Evolutionary conservation across 768 basidiomycete species (phyloP).

Genomic region (Lentinula sp.): DNA sequence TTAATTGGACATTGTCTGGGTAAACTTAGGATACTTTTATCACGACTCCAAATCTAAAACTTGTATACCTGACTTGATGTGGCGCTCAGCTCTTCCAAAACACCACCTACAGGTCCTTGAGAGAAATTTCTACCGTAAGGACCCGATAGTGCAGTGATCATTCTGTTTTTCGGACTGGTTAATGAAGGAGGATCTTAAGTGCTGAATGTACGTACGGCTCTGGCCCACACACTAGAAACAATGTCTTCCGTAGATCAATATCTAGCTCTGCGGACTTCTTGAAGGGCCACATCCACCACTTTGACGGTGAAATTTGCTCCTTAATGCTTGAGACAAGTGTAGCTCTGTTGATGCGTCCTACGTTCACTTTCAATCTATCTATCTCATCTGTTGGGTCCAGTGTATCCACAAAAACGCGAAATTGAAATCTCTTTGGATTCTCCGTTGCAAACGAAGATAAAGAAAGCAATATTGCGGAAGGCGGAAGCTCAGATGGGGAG

Average conservation of each 20-base stretch:
- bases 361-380: conserved; percentile 21
- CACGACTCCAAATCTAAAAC: conserved; percentile 27
- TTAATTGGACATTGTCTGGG: conserved; percentile 63
- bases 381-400: conserved; percentile 8
- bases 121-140: conserved; percentile 72
- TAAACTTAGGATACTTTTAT: background rate
- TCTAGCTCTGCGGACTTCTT: conserved; percentile 12
- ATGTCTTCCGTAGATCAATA: conserved; percentile 26
- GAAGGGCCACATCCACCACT: conserved; percentile 33
- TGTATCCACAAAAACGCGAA: conserved; percentile 62
- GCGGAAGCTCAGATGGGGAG: conserved; percentile 60
- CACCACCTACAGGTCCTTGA: conserved; percentile 66
- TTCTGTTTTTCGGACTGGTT: conserved; percentile 34
- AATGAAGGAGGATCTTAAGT: background rate
- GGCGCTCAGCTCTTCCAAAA: conserved; percentile 59
- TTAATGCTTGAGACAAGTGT: conserved; percentile 39
- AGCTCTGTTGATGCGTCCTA: conserved; percentile 50
- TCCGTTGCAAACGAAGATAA: conserved; percentile 40
- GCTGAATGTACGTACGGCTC: conserved; percentile 49
- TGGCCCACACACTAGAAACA: conserved; percentile 84
- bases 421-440: conserved; percentile 48
- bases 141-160: conserved; percentile 71
- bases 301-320: conserved; percentile 14
- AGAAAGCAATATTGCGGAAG: conserved; percentile 50
- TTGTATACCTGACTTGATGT: conserved; percentile 64